Evolutionary conservation across 2,329 filamentous ascomycete genomes (phyloP).

Genomic region (Talaromyces sp.): DNA sequence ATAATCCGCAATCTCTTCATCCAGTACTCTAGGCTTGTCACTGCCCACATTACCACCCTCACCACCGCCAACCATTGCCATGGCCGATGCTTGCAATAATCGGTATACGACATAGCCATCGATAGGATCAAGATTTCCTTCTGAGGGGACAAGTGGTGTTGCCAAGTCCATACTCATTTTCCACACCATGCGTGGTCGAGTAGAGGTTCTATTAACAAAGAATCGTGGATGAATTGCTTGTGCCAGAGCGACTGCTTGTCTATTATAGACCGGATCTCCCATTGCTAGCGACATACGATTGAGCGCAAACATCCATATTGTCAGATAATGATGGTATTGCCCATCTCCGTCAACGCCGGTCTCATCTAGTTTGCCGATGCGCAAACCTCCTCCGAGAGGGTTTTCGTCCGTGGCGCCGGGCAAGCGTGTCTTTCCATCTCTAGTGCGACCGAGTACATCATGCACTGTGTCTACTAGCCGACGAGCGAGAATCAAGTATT

Average conservation of each 20-base stretch:
- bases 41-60: constrained; percentile 18
- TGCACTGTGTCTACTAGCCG: constrained; percentile 53
- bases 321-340: constrained; percentile 62
- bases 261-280: constrained; percentile 48
- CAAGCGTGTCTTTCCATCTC: constrained; percentile 48
- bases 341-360: constrained; percentile 54
- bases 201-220: constrained; percentile 38
- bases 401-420: constrained; percentile 52
- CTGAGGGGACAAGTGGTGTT: constrained; percentile 46
- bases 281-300: constrained; percentile 53
- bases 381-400: constrained; percentile 54
- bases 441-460: constrained; percentile 50
- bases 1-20: constrained; percentile 54
- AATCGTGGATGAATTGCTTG: constrained; percentile 54
- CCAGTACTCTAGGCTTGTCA: constrained; percentile 29
- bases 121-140: constrained; percentile 57
- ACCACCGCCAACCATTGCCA: constrained; percentile 27
- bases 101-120: constrained; percentile 53
- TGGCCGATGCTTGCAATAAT: constrained; percentile 46
- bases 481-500: constrained; percentile 51
- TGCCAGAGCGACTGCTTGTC: constrained; percentile 52
- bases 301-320: constrained; percentile 62
- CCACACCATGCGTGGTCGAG: constrained; percentile 51
- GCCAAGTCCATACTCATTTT: constrained; percentile 54
- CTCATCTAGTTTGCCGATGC: constrained; percentile 56